Evolutionary conservation across 2,329 filamentous ascomycete species (phyloP).

Genomic region (Fusarium chaquense): DNA sequence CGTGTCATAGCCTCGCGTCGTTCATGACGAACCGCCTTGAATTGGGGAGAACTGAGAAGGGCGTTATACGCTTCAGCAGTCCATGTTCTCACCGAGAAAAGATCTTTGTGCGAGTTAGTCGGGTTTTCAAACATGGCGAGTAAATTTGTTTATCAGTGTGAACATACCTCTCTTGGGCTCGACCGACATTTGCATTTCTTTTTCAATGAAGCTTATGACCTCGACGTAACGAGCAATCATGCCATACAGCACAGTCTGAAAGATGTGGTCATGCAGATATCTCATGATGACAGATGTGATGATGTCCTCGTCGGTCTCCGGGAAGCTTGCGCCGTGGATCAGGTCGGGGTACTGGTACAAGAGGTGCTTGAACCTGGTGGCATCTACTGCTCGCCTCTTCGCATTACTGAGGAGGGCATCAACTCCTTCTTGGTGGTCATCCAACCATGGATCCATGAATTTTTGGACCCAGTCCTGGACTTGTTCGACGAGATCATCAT

Average conservation of each 20-base stretch:
- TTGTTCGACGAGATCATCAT: conserved; percentile 51
- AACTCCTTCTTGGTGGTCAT: conserved; percentile 44
- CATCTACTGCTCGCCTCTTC: conserved; percentile 45
- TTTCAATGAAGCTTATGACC: conserved; percentile 52
- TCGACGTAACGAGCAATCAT: conserved; percentile 41
- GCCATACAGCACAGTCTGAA: conserved; percentile 52
- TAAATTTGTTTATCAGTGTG: background rate
- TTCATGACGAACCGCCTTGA: conserved; percentile 42
- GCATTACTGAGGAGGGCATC: conserved; percentile 40
- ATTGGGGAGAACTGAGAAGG: conserved; percentile 50
- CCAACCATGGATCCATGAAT: conserved; percentile 50
- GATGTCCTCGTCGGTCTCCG: conserved; percentile 56
- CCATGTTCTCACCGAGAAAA: conserved; percentile 55
- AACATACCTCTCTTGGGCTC: conserved; percentile 54
- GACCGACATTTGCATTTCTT: conserved; percentile 51
- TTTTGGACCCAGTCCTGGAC: conserved; percentile 54
- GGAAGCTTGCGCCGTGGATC: conserved; percentile 48
- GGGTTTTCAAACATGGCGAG: background rate
- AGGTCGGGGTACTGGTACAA: conserved; percentile 51
- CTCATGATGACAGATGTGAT: conserved; percentile 53
- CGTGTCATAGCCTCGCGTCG: conserved; percentile 46
- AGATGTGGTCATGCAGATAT: conserved; percentile 53
- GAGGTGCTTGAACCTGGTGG: conserved; percentile 44
- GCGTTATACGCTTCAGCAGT: conserved; percentile 55
- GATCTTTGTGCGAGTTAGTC: conserved; percentile 43